Percentiles rank a stretch among this genome's conserved stretches.
Evolutionary conservation across 1,284 basidiomycete species (phyloP).

Genomic region (Trametes sp.): DNA sequence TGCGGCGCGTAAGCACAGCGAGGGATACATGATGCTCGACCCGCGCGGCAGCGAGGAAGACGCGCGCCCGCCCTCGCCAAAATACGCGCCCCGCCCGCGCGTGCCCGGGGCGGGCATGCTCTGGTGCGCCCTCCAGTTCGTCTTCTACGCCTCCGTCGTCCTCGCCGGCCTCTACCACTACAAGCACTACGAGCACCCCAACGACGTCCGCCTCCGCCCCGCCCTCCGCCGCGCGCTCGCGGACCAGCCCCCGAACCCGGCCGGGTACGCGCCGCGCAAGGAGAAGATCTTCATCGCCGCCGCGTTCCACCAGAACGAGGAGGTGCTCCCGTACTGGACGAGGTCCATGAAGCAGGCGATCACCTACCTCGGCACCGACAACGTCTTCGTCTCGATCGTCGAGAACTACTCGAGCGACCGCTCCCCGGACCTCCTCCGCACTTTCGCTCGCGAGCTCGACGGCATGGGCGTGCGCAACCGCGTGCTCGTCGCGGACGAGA

Average conservation of each 20-base stretch:
- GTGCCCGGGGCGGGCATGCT: constrained; percentile 9
- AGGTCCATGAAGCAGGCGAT: constrained; percentile 47
- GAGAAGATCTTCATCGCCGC: constrained; percentile 49
- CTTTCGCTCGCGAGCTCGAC: constrained; percentile 45
- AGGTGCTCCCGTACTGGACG: constrained; percentile 51
- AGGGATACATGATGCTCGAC: constrained; percentile 30
- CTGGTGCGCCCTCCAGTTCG: constrained; percentile 27
- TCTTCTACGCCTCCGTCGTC: constrained; percentile 28
- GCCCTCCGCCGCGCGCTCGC: constrained; percentile 34
- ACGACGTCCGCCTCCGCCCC: constrained; percentile 40
- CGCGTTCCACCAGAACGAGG: constrained; percentile 50
- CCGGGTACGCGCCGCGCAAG: constrained; percentile 37
- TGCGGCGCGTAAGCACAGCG: constrained; percentile 10
- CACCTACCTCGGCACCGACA: constrained; percentile 53
- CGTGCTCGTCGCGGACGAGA: constrained; percentile 43
- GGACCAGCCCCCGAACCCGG: constrained; percentile 24
- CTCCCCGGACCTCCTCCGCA: constrained; percentile 49
- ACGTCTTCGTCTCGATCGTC: constrained; percentile 63
- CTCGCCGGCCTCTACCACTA: constrained; percentile 30
- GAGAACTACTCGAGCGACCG: constrained; percentile 59
- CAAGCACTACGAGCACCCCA: constrained; percentile 39
- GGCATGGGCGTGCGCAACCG: constrained; percentile 42
- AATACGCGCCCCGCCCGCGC: constrained; percentile 7
- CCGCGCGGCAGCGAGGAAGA: constrained; percentile 15
- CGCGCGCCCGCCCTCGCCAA: constrained; percentile 8